Base-by-base conservation (phyloP, 1,284 basidiomycete genomes). In the Leccinum pachyderme region DNA sequence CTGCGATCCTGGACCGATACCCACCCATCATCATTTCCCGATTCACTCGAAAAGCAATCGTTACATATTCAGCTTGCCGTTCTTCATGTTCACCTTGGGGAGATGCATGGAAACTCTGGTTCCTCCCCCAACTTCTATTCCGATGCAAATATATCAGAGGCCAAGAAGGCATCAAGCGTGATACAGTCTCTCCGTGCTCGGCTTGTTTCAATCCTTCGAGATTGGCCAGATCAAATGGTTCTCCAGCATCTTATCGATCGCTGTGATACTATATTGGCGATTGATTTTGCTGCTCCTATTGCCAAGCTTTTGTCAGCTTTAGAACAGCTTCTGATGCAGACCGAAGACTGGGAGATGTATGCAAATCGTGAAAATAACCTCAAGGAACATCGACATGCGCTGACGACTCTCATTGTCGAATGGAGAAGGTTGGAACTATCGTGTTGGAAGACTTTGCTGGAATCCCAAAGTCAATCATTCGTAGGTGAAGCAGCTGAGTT, bases 171-270 rank as follows among this genome's bases (percentile, higher is more conserved):
- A 0, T 73, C 81, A 7, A 69, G 67, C 0, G 64, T 88, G 18
- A 69, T 95, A 3, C 64, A 71, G 11, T 67, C 75, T 1, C 75
- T 96, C 32, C 74, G 77, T 43, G 55, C 61, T 2, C 81, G 86
- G 3, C 75, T 97, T 24, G 64, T 75, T 18, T 55, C 51, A 1
- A 78, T 98, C 24, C 80, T 91, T 37, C 72, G 76, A 56, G 89
- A 95, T 61, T 98, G 94, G 94, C 96, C 97, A 0, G 97, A 99
- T 61, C 97, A 99, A 70, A 94, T 96, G 87, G 93, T 98, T 5
- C 78, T 98, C 31, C 90, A 89, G 53, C 89, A 98, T 70, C 81
- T 99, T 46, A 77, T 80, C 27, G 83, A 84, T 54, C 89, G 91
- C 25, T 95, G 91, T 64, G 80, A 89, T 35, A 74, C 77, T 6